Conservation (phyloP, 2,329 filamentous ascomycete species). For the Simplicillium sp. region DNA sequence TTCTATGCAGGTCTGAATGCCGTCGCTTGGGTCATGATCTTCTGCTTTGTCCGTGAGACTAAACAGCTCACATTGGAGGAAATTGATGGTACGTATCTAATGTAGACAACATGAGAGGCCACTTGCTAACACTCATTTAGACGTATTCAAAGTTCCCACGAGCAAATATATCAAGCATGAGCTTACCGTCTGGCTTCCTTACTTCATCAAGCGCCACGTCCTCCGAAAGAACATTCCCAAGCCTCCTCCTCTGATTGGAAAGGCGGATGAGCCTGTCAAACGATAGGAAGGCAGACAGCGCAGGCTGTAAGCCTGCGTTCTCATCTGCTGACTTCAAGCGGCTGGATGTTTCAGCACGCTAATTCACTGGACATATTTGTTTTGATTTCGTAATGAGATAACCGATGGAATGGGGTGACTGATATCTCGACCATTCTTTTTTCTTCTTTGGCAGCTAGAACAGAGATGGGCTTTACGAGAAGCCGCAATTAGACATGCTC, state of each 20-base stretch:
- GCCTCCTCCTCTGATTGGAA: constrained; percentile 19
- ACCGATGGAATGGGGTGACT: too few relatives aligned
- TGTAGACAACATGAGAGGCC: too few relatives aligned
- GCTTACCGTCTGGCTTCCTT: constrained; percentile 21
- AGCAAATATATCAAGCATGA: constrained; percentile 22
- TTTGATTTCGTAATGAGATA: too few relatives aligned
- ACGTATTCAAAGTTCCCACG: constrained; percentile 22
- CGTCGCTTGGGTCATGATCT: constrained; percentile 33
- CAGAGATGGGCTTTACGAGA: too few relatives aligned
- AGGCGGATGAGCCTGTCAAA: not conserved
- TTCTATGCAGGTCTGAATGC: constrained; percentile 36
- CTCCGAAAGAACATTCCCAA: constrained; percentile 20
- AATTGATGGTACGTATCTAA: constrained; percentile 14
- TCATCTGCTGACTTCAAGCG: too few relatives aligned
- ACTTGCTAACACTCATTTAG: constrained; percentile 1
- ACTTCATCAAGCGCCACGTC: constrained; percentile 27
- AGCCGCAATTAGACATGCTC: too few relatives aligned
- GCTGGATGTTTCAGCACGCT: too few relatives aligned
- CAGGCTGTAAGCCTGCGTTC: too few relatives aligned
- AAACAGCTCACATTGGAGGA: constrained; percentile 37
- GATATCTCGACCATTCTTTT: too few relatives aligned
- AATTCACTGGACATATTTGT: too few relatives aligned
- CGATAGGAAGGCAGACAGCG: too few relatives aligned
- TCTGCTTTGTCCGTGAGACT: constrained; percentile 35
- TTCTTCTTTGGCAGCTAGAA: too few relatives aligned